Conservation (phyloP, 2,329 filamentous ascomycete genomes). For the Pseudonectria foliicola region DNA sequence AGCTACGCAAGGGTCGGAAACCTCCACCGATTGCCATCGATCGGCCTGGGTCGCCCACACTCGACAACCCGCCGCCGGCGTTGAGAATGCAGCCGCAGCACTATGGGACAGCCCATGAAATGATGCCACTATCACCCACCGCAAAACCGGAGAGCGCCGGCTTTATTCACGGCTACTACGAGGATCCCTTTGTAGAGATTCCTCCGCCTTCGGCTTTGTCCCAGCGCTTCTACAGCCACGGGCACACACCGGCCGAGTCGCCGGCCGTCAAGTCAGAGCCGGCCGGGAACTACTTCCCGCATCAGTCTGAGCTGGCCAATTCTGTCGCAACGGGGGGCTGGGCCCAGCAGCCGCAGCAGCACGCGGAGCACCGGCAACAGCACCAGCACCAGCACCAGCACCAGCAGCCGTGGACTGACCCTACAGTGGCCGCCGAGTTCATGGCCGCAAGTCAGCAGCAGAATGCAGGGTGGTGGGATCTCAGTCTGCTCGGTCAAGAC, state of each 20-base stretch:
- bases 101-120: slow-evolving; percentile 15
- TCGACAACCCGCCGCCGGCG: slow-evolving; percentile 26
- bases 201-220: slow-evolving; percentile 18
- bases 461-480: slow-evolving; percentile 26
- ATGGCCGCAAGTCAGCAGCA: slow-evolving; percentile 15
- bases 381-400: slow-evolving; percentile 11
- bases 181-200: slow-evolving; percentile 32
- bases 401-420: slow-evolving; percentile 9
- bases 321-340: neutral
- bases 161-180: slow-evolving; percentile 31
- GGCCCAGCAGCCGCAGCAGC: slow-evolving; percentile 14
- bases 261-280: slow-evolving; percentile 28
- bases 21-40: slow-evolving; percentile 9
- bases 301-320: slow-evolving; percentile 5
- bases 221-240: slow-evolving; percentile 25
- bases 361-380: slow-evolving; percentile 7
- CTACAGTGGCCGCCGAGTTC: slow-evolving; percentile 16
- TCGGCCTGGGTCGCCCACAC: slow-evolving; percentile 25
- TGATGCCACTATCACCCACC: slow-evolving; percentile 19
- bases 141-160: slow-evolving; percentile 19
- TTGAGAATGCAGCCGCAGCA: slow-evolving; percentile 25
- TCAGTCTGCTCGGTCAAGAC: slow-evolving; percentile 23
- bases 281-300: slow-evolving; percentile 18
- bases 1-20: slow-evolving; percentile 26
- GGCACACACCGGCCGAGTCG: slow-evolving; percentile 32